These are phyloP conservation scores for Monilinia fructicola DNA, from an alignment of 2,329 filamentous ascomycete species.

Conservation along the genomic window DNA sequence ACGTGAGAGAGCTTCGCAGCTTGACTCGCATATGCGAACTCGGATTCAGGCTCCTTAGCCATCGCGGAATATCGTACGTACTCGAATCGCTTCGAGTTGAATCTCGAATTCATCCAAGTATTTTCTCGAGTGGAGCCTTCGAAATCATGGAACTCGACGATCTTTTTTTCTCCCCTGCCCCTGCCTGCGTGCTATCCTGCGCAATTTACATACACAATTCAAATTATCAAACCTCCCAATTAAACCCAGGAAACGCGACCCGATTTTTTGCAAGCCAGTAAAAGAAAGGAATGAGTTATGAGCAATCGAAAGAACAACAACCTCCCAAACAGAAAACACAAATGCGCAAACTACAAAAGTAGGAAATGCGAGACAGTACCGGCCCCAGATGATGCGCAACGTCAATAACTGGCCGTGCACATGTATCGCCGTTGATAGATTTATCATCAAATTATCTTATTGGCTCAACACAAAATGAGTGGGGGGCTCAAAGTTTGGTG, in stretches of 20 bases:
- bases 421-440: background rate
- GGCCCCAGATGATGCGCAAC: background rate
- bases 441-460: background rate
- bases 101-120: constrained; percentile 18
- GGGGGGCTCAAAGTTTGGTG: background rate
- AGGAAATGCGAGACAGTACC: background rate
- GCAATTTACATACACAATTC: background rate
- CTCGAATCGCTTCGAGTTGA: constrained; percentile 14
- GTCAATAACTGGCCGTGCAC: background rate
- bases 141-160: constrained; percentile 15
- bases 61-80: constrained; percentile 22
- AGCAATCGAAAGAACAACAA: background rate
- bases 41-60: constrained; percentile 3
- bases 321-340: background rate
- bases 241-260: background rate
- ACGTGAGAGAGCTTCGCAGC: constrained; percentile 55
- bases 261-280: background rate
- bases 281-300: background rate
- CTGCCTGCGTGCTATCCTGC: background rate
- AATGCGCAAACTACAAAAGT: background rate
- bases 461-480: background rate
- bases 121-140: constrained; percentile 8
- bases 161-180: constrained; percentile 3
- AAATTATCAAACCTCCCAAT: constrained; percentile 1
- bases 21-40: constrained; percentile 54